These are phyloP conservation scores for Tolypocladium pustulatum DNA, from an alignment of 2,329 filamentous ascomycete species.

Conservation along the genomic window DNA sequence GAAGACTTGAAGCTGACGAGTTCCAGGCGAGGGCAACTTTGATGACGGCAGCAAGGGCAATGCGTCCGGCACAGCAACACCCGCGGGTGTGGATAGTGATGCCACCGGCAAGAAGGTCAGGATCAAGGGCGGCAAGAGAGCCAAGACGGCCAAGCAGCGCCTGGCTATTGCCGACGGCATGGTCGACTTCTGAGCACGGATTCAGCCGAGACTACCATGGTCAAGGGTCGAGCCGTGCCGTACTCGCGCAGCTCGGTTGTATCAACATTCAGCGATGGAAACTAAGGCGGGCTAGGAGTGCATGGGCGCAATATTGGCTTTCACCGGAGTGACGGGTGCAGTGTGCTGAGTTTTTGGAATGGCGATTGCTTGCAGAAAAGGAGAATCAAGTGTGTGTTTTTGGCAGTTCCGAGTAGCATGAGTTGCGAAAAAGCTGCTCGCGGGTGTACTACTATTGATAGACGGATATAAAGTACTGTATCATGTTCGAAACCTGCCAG, in stretches of 20 bases:
- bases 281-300: conserved; percentile 1
- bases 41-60: conserved; percentile 68
- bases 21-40: conserved; percentile 85
- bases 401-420: neutral
- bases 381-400: neutral
- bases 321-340: neutral
- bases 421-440: neutral
- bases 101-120: conserved; percentile 44
- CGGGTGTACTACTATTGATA: neutral
- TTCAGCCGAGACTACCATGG: neutral
- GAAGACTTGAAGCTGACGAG: neutral
- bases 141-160: conserved; percentile 59
- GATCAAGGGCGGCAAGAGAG: conserved; percentile 44
- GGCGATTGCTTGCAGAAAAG: neutral
- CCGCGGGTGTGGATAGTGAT: conserved; percentile 43
- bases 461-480: neutral
- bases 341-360: neutral
- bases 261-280: conserved; percentile 1
- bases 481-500: neutral
- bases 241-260: neutral
- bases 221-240: neutral
- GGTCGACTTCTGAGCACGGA: conserved; percentile 16
- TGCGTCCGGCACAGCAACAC: conserved; percentile 72
- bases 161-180: conserved; percentile 56
- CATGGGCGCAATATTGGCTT: neutral